phyloP scores from a whole-genome alignment of 352 stramenopile genomes.

The Phytophthora europaea region DNA sequence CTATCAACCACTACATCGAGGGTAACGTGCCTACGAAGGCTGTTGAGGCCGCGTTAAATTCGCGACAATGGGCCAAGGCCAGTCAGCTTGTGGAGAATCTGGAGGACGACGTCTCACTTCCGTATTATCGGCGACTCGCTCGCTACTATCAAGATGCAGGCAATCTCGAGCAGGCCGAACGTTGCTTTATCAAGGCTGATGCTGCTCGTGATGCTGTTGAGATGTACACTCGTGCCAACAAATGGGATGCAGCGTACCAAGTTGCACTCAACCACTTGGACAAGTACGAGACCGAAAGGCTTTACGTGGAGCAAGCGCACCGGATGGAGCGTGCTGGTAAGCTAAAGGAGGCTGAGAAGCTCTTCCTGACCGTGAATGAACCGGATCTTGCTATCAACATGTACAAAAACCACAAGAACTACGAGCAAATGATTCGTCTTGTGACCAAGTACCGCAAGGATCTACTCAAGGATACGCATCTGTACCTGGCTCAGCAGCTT shows the following conservation, averaged over 20 bases:
- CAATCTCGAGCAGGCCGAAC: conserved; percentile 89
- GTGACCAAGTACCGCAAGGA: conserved; percentile 95
- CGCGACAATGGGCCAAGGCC: conserved; percentile 95
- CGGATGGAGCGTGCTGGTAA: conserved; percentile 92
- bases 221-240: conserved; percentile 95
- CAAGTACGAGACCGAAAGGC: conserved; percentile 91
- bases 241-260: conserved; percentile 95
- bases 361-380: conserved; percentile 95
- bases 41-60: conserved; percentile 93
- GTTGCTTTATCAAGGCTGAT: conserved; percentile 94
- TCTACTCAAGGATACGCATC: conserved; percentile 94
- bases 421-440: conserved; percentile 96
- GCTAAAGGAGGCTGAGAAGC: conserved; percentile 94
- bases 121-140: conserved; percentile 92
- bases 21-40: conserved; percentile 93
- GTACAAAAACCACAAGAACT: conserved; percentile 97
- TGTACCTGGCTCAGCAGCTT: conserved; percentile 94
- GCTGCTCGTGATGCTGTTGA: conserved; percentile 91
- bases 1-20: conserved; percentile 98
- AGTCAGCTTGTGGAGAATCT: conserved; percentile 93
- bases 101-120: conserved; percentile 90
- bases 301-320: conserved; percentile 95
- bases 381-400: conserved; percentile 96
- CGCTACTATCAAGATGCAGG: conserved; percentile 92
- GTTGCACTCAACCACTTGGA: conserved; percentile 93